A percentile compares a stretch with the other conserved stretches of the same genome.
phyloP scores from a whole-genome alignment of 768 basidiomycete genomes.

The Paxillus involutus region DNA sequence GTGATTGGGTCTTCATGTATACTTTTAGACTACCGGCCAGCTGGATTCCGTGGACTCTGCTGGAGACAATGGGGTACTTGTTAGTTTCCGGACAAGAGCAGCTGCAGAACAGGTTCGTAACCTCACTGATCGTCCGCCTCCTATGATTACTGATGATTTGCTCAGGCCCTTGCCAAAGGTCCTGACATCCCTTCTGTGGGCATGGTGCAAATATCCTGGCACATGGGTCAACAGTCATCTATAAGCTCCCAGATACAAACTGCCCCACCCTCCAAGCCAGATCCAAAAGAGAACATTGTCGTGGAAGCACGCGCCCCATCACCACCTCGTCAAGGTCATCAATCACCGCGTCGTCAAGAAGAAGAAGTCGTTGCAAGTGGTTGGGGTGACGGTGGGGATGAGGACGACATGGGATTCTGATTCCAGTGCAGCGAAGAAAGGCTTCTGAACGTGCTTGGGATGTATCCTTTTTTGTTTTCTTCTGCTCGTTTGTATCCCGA shows the following conservation, averaged over 20 bases:
- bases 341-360: constrained; percentile 44
- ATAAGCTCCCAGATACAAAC: constrained; percentile 20
- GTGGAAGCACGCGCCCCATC: constrained; percentile 25
- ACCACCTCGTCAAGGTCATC: constrained; percentile 10
- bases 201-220: constrained; percentile 67
- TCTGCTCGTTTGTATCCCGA: constrained; percentile 13
- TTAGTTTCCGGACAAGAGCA: constrained; percentile 68
- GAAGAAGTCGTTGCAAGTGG: constrained; percentile 67
- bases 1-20: constrained; percentile 2
- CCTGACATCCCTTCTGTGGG: constrained; percentile 65
- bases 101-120: constrained; percentile 75
- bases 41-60: constrained; percentile 60
- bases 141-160: constrained; percentile 10
- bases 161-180: constrained; percentile 73
- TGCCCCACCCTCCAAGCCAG: constrained; percentile 18
- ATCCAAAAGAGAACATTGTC: constrained; percentile 19
- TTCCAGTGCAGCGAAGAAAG: background rate
- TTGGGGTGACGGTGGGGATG: constrained; percentile 67
- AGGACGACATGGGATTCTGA: constrained; percentile 74
- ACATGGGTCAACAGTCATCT: constrained; percentile 35
- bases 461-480: background rate
- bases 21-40: constrained; percentile 60
- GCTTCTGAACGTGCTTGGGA: constrained; percentile 4
- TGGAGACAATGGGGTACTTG: constrained; percentile 59
- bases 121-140: background rate